Evolutionary conservation across 345 rosid species (phyloP).

Genomic region (Arabis hirsuta): DNA sequence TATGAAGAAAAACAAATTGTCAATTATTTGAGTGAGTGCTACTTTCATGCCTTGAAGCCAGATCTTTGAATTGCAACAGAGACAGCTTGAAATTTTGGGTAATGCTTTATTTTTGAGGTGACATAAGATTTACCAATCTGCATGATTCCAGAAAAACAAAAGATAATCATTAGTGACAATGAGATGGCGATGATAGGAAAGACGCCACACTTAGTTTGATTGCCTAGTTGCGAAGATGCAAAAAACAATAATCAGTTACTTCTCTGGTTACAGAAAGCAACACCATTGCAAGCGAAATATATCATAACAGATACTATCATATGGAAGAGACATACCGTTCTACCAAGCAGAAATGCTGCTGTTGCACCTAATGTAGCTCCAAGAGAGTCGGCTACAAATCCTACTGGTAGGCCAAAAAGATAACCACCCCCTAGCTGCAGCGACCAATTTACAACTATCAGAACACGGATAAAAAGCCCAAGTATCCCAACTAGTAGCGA

Average conservation of each 20-base stretch:
- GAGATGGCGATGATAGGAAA: neutral
- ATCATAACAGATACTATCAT: neutral
- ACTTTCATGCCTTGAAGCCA: slow-evolving; percentile 59
- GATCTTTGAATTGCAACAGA: slow-evolving; percentile 54
- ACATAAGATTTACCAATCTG: slow-evolving; percentile 63
- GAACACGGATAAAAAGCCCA: neutral
- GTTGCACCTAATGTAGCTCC: slow-evolving; percentile 96
- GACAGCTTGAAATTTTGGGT: slow-evolving; percentile 60
- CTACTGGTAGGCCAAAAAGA: slow-evolving; percentile 95
- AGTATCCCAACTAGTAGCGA: neutral
- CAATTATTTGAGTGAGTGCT: slow-evolving; percentile 20
- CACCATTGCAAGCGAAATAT: slow-evolving; percentile 2
- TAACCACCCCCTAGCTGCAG: slow-evolving; percentile 98
- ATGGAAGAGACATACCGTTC: slow-evolving; percentile 63
- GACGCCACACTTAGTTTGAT: neutral
- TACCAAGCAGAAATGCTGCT: slow-evolving; percentile 93
- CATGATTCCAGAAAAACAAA: slow-evolving; percentile 23
- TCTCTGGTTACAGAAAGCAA: neutral
- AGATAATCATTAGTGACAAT: slow-evolving; percentile 19
- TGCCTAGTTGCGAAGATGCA: slow-evolving; percentile 14
- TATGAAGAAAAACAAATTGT: neutral
- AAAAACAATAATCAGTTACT: slow-evolving; percentile 15
- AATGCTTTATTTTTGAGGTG: slow-evolving; percentile 54
- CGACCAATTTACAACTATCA: slow-evolving; percentile 10
- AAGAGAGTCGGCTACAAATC: slow-evolving; percentile 93